Conservation (phyloP, 495 filamentous ascomycete species). For the Penicillium subrubescens region DNA sequence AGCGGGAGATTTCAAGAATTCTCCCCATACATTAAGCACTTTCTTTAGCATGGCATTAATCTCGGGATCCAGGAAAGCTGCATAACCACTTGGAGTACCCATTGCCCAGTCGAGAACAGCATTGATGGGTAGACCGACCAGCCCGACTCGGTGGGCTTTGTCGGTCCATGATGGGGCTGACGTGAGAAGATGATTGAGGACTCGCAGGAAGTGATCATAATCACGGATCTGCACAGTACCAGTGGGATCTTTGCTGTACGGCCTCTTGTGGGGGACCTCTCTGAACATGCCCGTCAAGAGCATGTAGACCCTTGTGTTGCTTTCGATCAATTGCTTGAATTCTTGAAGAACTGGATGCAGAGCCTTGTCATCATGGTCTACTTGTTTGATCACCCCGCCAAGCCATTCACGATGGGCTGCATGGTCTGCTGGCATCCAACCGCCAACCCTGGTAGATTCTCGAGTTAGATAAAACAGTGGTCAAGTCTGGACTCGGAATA, state of each 20-base stretch:
- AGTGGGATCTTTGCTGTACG: conserved; percentile 63
- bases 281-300: conserved; percentile 60
- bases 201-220: conserved; percentile 63
- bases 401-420: conserved; percentile 39
- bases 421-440: conserved; percentile 42
- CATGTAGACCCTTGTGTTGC: conserved; percentile 41
- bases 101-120: conserved; percentile 75
- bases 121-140: conserved; percentile 69
- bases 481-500: background rate
- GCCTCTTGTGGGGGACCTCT: conserved; percentile 58
- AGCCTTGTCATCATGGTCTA: conserved; percentile 23
- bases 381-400: conserved; percentile 33
- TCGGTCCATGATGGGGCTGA: conserved; percentile 64
- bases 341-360: conserved; percentile 42
- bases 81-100: conserved; percentile 67
- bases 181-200: conserved; percentile 65
- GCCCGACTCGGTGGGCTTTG: conserved; percentile 51
- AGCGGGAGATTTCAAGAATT: conserved; percentile 56
- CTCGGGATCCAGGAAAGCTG: conserved; percentile 64
- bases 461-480: background rate
- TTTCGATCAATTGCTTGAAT: conserved; percentile 51
- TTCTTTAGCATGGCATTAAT: conserved; percentile 71
- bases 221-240: conserved; percentile 62
- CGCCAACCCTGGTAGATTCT: conserved; percentile 25
- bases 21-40: conserved; percentile 67